Evolutionary conservation across 2,329 filamentous ascomycete species (phyloP).

Genomic region (Aureobasidium sp.): DNA sequence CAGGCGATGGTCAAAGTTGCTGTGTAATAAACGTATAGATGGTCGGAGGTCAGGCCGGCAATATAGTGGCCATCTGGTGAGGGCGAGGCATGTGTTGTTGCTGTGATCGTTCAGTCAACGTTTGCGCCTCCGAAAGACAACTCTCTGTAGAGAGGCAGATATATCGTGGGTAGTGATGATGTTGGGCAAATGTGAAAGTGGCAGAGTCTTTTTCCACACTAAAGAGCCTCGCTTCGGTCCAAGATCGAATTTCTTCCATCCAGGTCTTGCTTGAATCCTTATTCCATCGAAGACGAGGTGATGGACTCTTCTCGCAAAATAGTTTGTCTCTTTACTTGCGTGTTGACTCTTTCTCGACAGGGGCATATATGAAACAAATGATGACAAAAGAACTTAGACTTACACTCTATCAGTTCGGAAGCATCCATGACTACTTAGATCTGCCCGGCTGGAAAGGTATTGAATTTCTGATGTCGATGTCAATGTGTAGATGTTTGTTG

Average conservation of each 20-base stretch:
- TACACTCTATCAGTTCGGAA: not conserved
- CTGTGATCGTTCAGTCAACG: not conserved
- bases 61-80: constrained; percentile 32
- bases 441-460: too few species aligned
- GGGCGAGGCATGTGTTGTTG: constrained; percentile 23
- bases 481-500: not conserved
- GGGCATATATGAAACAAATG: too few species aligned
- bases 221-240: too few species aligned
- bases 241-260: too few species aligned
- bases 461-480: not conserved
- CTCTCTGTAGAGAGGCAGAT: too few species aligned
- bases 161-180: not conserved
- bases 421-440: not conserved
- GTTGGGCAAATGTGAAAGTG: too few species aligned
- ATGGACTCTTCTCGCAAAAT: rapidly evolving
- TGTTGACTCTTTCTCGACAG: not conserved
- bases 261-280: too few species aligned
- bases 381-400: not conserved
- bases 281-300: not conserved
- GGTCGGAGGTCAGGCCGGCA: constrained; percentile 29
- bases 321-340: not conserved
- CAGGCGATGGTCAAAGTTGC: constrained; percentile 28
- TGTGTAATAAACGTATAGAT: constrained; percentile 32
- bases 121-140: not conserved
- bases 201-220: too few species aligned